These are phyloP conservation scores for Parascedosporium putredinis DNA, from an alignment of 2,329 filamentous ascomycete genomes.

Conservation along the genomic window DNA sequence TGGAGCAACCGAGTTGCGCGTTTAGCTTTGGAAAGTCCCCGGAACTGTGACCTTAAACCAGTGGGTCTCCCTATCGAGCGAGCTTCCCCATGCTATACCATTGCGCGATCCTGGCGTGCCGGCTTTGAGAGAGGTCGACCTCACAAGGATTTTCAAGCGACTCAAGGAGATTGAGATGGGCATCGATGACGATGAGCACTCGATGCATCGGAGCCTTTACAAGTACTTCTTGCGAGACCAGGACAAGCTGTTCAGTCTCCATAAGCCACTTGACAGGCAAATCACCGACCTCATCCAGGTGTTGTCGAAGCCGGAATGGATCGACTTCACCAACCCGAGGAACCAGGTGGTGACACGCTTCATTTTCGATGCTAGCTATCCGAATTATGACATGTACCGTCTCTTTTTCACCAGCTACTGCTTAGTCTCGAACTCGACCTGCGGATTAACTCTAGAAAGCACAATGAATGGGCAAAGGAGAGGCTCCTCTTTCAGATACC, in stretches of 20 bases:
- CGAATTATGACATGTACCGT: constrained; percentile 47
- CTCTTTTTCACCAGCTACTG: constrained; percentile 70
- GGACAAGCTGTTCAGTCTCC: constrained; percentile 37
- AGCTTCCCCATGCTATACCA: constrained; percentile 42
- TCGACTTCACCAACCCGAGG: constrained; percentile 58
- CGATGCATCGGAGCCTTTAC: constrained; percentile 56
- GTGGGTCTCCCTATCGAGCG: constrained; percentile 52
- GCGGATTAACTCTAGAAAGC: constrained; percentile 53
- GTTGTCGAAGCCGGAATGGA: constrained; percentile 59
- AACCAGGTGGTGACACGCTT: constrained; percentile 68
- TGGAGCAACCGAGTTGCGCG: constrained; percentile 64
- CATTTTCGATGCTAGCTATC: constrained; percentile 50
- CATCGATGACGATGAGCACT: constrained; percentile 45
- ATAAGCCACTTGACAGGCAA: constrained; percentile 54
- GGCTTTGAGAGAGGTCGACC: constrained; percentile 48
- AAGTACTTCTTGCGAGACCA: constrained; percentile 57
- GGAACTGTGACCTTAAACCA: constrained; percentile 65
- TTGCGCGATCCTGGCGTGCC: constrained; percentile 45
- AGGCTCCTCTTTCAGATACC: constrained; percentile 55
- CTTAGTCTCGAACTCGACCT: constrained; percentile 62
- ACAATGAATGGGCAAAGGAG: constrained; percentile 53
- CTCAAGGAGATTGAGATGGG: constrained; percentile 46
- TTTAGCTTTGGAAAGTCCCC: constrained; percentile 55
- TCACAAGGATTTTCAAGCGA: constrained; percentile 48
- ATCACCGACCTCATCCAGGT: constrained; percentile 63